A percentile compares a stretch with the other conserved stretches of the same genome.
Evolutionary conservation across 2,329 filamentous ascomycete species (phyloP).

Genomic region (Hypocrella siamensis): DNA sequence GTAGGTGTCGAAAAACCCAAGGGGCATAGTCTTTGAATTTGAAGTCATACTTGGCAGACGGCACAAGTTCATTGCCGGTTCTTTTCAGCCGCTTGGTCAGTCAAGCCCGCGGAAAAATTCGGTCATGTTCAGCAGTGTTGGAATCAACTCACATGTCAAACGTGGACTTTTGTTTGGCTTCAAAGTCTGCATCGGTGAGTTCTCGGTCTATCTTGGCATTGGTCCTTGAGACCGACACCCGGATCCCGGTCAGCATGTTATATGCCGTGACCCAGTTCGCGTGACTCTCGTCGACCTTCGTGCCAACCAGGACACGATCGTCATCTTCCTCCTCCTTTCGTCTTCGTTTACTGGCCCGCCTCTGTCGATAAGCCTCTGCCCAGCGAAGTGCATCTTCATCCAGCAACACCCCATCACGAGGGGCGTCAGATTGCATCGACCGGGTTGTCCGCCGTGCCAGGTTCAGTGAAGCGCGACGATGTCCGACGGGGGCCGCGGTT

Average conservation of each 20-base stretch:
- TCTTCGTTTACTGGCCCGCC: conserved; percentile 73
- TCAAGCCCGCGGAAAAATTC: neutral
- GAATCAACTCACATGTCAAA: conserved; percentile 71
- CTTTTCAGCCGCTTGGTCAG: conserved; percentile 22
- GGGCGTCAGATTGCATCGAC: conserved; percentile 71
- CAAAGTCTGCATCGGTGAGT: conserved; percentile 81
- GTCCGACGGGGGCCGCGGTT: conserved; percentile 33
- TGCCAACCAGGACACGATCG: conserved; percentile 86
- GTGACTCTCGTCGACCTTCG: conserved; percentile 93
- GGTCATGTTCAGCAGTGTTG: neutral
- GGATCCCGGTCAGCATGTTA: conserved; percentile 98
- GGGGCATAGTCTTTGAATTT: conserved; percentile 99
- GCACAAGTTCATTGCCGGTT: conserved; percentile 91
- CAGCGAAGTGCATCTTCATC: conserved; percentile 86
- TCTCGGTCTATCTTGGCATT: conserved; percentile 93
- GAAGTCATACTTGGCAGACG: conserved; percentile 98
- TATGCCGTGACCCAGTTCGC: conserved; percentile 97
- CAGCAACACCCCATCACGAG: conserved; percentile 66
- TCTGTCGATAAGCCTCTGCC: conserved; percentile 86
- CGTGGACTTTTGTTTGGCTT: conserved; percentile 90
- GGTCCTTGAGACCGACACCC: conserved; percentile 87
- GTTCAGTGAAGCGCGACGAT: conserved; percentile 68
- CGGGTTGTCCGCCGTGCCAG: conserved; percentile 68
- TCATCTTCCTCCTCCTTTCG: conserved; percentile 79
- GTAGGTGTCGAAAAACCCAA: conserved; percentile 92